These are phyloP conservation scores for Pleurotus cornucopiae DNA, from an alignment of 768 basidiomycete species.

Conservation along the genomic window DNA sequence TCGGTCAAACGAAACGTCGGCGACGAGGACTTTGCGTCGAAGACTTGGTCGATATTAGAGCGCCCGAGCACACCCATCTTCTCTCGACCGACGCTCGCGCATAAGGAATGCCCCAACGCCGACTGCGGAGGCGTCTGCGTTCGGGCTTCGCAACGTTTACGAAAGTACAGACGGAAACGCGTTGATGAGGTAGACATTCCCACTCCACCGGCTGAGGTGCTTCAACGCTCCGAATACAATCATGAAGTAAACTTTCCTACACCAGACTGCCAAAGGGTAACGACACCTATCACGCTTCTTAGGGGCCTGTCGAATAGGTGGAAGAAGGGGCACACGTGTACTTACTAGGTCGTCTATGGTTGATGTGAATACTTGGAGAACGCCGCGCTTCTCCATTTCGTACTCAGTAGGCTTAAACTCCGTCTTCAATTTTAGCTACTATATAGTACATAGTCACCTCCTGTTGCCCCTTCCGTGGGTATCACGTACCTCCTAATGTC, in stretches of 20 bases:
- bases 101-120: background rate
- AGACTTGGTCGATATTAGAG: slow-evolving; percentile 17
- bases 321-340: background rate
- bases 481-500: too few species aligned
- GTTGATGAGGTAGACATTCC: background rate
- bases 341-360: too few species aligned
- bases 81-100: background rate
- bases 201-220: slow-evolving; percentile 8
- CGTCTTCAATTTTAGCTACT: too few species aligned
- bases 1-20: slow-evolving; percentile 11
- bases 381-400: too few species aligned
- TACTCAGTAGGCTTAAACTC: too few species aligned
- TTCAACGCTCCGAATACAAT: slow-evolving; percentile 9
- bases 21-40: slow-evolving; percentile 9
- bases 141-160: background rate
- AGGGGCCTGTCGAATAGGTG: background rate
- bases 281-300: background rate
- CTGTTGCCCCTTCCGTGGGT: too few species aligned
- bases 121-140: slow-evolving; percentile 1
- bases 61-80: slow-evolving; percentile 15
- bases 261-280: background rate
- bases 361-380: too few species aligned
- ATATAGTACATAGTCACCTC: too few species aligned
- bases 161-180: background rate
- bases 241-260: slow-evolving; percentile 1